Conservation (phyloP, 2,329 filamentous ascomycete species). For the Apiospora arundinis region DNA sequence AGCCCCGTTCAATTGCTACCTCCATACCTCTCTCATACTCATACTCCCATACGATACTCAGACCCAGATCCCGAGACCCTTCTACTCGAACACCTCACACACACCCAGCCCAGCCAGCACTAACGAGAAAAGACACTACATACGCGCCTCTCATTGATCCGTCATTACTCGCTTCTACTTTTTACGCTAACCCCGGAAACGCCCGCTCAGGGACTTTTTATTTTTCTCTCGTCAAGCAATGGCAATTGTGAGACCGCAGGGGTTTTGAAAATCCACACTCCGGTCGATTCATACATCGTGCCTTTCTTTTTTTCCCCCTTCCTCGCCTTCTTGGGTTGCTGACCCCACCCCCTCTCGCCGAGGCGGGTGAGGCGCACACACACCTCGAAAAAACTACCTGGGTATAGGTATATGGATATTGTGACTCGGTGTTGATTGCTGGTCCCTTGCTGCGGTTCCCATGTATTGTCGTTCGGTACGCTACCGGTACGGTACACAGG, state of each 20-base stretch:
- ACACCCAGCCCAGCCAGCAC: not conserved
- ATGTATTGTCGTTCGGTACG: slow-evolving; percentile 31
- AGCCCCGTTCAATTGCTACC: slow-evolving; percentile 16
- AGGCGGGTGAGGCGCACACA: slow-evolving; percentile 40
- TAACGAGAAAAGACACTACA: not conserved
- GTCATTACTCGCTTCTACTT: slow-evolving; percentile 16
- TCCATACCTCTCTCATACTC: not conserved
- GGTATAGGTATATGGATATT: slow-evolving; percentile 17
- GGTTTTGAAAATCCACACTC: slow-evolving; percentile 11
- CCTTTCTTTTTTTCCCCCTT: slow-evolving; percentile 3
- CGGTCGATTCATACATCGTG: slow-evolving; percentile 19
- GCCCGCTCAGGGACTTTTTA: slow-evolving; percentile 20
- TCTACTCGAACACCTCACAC: slow-evolving; percentile 10
- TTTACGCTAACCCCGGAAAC: not conserved
- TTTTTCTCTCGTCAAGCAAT: slow-evolving; percentile 8
- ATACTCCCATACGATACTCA: slow-evolving; percentile 7
- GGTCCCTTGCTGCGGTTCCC: slow-evolving; percentile 21
- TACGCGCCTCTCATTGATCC: slow-evolving; percentile 3
- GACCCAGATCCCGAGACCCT: not conserved
- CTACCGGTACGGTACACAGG: slow-evolving; percentile 26
- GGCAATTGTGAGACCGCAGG: slow-evolving; percentile 23
- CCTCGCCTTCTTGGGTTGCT: slow-evolving; percentile 24
- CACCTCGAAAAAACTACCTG: not conserved
- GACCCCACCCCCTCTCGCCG: slow-evolving; percentile 37
- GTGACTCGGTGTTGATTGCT: slow-evolving; percentile 25